Evolutionary conservation across 768 basidiomycete species (phyloP).

Genomic region (Goffeauzyma gilvescens): DNA sequence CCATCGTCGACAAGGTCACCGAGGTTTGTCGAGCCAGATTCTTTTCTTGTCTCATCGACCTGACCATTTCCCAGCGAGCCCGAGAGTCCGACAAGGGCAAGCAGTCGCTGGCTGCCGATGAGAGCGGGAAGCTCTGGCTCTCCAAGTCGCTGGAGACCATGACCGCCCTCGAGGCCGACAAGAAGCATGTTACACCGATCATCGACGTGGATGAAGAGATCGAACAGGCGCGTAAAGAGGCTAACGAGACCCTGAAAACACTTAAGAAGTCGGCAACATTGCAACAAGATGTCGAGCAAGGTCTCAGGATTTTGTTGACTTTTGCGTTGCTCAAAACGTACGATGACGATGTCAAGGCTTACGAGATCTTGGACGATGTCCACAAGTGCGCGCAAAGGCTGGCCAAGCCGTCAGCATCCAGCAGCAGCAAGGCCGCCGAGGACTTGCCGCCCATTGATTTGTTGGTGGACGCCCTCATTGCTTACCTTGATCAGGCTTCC

Average conservation of each 20-base stretch:
- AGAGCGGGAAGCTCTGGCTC: conserved; percentile 64
- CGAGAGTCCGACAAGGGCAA: conserved; percentile 38
- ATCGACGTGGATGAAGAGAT: conserved; percentile 44
- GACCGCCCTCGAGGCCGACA: conserved; percentile 41
- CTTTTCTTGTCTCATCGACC: conserved; percentile 52
- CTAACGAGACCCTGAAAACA: conserved; percentile 26
- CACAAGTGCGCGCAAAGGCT: conserved; percentile 21
- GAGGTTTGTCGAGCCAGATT: conserved; percentile 50
- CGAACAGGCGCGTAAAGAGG: conserved; percentile 36
- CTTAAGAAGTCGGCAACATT: conserved; percentile 15
- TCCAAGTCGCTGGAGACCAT: conserved; percentile 40
- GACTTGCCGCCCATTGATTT: conserved; percentile 55
- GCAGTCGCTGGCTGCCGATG: conserved; percentile 45
- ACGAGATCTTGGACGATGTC: conserved; percentile 42
- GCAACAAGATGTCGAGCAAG: conserved; percentile 42
- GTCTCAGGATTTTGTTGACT: conserved; percentile 50
- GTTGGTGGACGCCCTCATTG: conserved; percentile 74
- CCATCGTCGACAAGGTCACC: conserved; percentile 55
- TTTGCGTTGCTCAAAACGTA: conserved; percentile 55
- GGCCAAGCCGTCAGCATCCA: conserved; percentile 20
- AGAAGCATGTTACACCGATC: conserved; percentile 46
- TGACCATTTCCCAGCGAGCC: no score
- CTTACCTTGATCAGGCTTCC: conserved; percentile 65
- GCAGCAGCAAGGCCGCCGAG: no score
- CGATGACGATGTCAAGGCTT: conserved; percentile 45